phyloP scores from a whole-genome alignment of 768 basidiomycete genomes.

The Naganishia randhawae region DNA sequence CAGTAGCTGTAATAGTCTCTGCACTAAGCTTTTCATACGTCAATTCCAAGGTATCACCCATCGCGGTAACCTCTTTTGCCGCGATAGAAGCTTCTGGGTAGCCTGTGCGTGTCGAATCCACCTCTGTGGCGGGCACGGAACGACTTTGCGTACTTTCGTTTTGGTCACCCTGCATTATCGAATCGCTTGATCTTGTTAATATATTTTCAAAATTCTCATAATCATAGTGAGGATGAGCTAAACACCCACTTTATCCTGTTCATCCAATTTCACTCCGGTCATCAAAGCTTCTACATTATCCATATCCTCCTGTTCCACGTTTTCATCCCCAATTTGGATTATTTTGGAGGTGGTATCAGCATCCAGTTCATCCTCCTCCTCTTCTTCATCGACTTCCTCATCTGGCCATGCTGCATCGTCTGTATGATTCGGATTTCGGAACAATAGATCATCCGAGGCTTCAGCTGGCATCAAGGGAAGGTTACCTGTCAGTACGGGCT shows the following conservation, averaged over 20 bases:
- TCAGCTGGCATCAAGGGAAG: constrained; percentile 10
- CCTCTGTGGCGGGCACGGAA: not conserved
- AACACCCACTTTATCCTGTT: constrained; percentile 7
- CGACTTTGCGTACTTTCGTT: not conserved
- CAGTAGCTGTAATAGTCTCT: constrained; percentile 60
- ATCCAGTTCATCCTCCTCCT: constrained; percentile 28
- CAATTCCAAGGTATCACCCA: constrained; percentile 59
- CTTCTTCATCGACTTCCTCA: constrained; percentile 24
- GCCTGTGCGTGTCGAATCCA: not conserved
- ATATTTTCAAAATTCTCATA: not conserved
- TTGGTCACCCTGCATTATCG: not conserved
- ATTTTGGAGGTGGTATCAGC: not conserved
- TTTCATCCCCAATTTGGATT: not conserved
- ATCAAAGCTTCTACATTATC: constrained; percentile 45
- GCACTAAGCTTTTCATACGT: constrained; percentile 62
- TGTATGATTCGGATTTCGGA: constrained; percentile 24
- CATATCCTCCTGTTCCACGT: constrained; percentile 39
- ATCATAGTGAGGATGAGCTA: not conserved
- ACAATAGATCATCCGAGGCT: constrained; percentile 25
- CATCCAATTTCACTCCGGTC: constrained; percentile 34
- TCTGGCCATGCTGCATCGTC: constrained; percentile 8
- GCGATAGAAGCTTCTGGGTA: constrained; percentile 26
- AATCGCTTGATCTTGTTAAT: not conserved
- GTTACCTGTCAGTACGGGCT: not conserved
- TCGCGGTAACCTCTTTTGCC: constrained; percentile 42